Base-by-base conservation (phyloP, 495 filamentous ascomycete genomes). In the Sporormia fimetaria region DNA sequence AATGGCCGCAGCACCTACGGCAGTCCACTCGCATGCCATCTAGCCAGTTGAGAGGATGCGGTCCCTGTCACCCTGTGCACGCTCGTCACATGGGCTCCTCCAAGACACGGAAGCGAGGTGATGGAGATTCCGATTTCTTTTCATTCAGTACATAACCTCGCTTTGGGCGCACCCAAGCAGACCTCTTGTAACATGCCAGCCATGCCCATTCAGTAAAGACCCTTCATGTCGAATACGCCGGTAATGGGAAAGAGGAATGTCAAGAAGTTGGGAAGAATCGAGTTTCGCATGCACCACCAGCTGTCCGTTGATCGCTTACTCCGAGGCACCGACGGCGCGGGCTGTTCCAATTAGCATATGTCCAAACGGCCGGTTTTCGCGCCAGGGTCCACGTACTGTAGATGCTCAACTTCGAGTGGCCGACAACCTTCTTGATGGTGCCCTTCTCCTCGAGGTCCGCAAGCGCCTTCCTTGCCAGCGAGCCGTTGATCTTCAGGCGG, bases 401-500 rank as follows among this genome's bases (percentile, higher is more conserved):
- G 72, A 99, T 88, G 71, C 76, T 85, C 75, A 94, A 76, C 75
- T 83, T 88, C 71, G 78, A 87, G 76, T 99, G 92, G 44, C 78
- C 77, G 43, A 96, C 87, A 55, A 99, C 76, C 74, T 92, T 92
- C 79, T 92, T 95, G 71, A 99, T 96, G 69, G 80, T 73, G 31
- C 92, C 92, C 76, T 86, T 88, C 73, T 87, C 87, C 77, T 99
- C 90, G 49, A 99, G 71, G 65, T 99, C 92, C 59, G 73, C 76
- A 44, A 99, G 73, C 65, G 83, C 87, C 65, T 72, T 68, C 59
- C 92, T 78, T 52, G 92, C 92, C 58, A 99, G 73, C 58, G 81
- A 87, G 61, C 92, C 92, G 71, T 99, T 99, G 77, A 99, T 94
- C 86, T 99, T 99, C 65, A 95, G 78, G 63, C 92, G 76, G 65